Percentiles rank a stretch among this genome's conserved stretches.
These are phyloP conservation scores for Knufia fluminis DNA, from an alignment of 2,329 filamentous ascomycete species.

Conservation along the genomic window DNA sequence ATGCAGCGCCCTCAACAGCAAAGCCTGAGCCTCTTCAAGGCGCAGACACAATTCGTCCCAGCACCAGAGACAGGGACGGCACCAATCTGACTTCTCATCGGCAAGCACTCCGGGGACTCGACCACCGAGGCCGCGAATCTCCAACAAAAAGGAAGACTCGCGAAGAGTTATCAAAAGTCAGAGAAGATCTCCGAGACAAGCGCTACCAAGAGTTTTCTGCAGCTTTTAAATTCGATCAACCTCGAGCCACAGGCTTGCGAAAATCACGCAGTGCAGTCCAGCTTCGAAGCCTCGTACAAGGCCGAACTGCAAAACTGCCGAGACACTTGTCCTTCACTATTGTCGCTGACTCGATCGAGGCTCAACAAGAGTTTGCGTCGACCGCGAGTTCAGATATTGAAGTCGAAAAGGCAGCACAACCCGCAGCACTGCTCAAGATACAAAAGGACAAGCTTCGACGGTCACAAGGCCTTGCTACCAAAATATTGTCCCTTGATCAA, in stretches of 20 bases:
- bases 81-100: conserved; percentile 10
- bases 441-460: conserved; percentile 28
- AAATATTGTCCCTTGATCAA: conserved; percentile 23
- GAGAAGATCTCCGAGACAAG: conserved; percentile 17
- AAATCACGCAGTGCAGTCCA: conserved; percentile 19
- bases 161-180: conserved; percentile 16
- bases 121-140: conserved; percentile 14
- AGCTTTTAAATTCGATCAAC: conserved; percentile 15
- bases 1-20: background rate
- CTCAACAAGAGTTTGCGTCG: background rate
- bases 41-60: background rate
- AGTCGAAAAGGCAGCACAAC: background rate
- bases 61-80: background rate
- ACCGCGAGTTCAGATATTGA: conserved; percentile 8
- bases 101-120: conserved; percentile 13
- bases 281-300: conserved; percentile 1
- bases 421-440: conserved; percentile 13
- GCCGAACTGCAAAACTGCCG: background rate
- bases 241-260: conserved; percentile 16
- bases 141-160: conserved; percentile 17
- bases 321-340: conserved; percentile 38
- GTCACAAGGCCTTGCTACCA: conserved; percentile 15
- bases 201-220: conserved; percentile 17
- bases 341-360: conserved; percentile 35
- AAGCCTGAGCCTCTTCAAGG: conserved; percentile 1